Evolutionary conservation across 768 basidiomycete species (phyloP).

Genomic region (Clathrus columnatus): DNA sequence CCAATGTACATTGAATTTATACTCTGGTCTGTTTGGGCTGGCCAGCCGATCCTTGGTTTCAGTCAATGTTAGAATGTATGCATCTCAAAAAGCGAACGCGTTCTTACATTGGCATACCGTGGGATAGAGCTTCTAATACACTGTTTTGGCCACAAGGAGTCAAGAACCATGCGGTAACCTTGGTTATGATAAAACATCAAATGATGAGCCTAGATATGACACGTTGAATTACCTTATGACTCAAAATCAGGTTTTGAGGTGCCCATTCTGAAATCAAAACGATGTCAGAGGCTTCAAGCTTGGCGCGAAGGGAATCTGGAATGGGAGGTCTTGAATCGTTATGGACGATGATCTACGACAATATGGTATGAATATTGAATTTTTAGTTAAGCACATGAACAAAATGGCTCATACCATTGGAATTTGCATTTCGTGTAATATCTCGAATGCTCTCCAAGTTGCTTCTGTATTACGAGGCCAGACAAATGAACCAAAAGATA

Average conservation of each 20-base stretch:
- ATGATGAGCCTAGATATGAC: no score
- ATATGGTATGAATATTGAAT: background rate
- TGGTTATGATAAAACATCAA: background rate
- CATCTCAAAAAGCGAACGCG: background rate
- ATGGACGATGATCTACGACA: slow-evolving; percentile 16
- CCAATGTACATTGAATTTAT: slow-evolving; percentile 16
- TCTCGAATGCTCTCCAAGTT: slow-evolving; percentile 18
- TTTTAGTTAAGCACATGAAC: no score
- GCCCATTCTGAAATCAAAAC: slow-evolving; percentile 17
- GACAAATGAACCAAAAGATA: slow-evolving; percentile 19
- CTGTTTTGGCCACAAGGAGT: slow-evolving; percentile 21
- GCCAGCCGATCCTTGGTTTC: slow-evolving; percentile 19
- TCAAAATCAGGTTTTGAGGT: slow-evolving; percentile 19
- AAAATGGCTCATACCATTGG: slow-evolving; percentile 20
- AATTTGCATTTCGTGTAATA: slow-evolving; percentile 16
- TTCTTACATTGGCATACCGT: slow-evolving; percentile 18
- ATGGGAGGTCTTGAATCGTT: slow-evolving; percentile 14
- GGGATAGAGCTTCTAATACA: slow-evolving; percentile 15
- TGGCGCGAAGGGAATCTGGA: slow-evolving; percentile 13
- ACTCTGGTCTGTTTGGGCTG: slow-evolving; percentile 19
- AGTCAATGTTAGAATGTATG: background rate
- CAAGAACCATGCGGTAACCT: slow-evolving; percentile 22
- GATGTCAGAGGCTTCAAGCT: slow-evolving; percentile 14
- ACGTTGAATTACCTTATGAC: slow-evolving; percentile 15
- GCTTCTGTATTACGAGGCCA: slow-evolving; percentile 18